These are phyloP conservation scores for Parachlorella kessleri DNA, from an alignment of 139 green algal species.

Conservation along the genomic window DNA sequence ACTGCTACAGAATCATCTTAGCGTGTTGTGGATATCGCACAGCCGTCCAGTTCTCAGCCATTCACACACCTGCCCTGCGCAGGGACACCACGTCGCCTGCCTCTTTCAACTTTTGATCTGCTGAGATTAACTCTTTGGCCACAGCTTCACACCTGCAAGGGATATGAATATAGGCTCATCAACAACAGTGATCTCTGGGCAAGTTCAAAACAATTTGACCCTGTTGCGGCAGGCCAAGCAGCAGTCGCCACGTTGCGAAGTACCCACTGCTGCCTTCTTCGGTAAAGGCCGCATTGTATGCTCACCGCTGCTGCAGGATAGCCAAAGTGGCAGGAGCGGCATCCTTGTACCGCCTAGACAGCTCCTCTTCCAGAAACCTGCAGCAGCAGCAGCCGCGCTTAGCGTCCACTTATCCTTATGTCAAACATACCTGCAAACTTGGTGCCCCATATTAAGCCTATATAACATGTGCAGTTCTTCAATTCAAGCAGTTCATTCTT, in stretches of 20 bases:
- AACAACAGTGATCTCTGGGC: no score
- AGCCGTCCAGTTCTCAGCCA: no score
- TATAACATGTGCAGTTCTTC: neutral
- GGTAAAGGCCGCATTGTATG: no score
- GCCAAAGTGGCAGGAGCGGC: slow-evolving; percentile 83
- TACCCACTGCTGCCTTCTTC: no score
- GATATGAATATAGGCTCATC: no score
- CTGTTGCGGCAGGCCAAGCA: no score
- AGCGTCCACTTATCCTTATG: neutral
- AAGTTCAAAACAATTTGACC: no score
- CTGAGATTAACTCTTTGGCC: slow-evolving; percentile 65
- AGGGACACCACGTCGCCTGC: slow-evolving; percentile 78
- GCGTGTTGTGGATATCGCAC: no score
- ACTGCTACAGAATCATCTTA: no score
- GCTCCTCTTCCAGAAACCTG: slow-evolving; percentile 88
- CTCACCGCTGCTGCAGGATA: slow-evolving; percentile 85
- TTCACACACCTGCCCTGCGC: slow-evolving; percentile 43
- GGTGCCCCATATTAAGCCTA: neutral
- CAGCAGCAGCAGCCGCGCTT: neutral
- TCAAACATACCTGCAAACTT: neutral
- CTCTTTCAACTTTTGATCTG: slow-evolving; percentile 62
- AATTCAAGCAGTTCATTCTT: neutral
- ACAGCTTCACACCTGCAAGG: slow-evolving; percentile 71
- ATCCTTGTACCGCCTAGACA: slow-evolving; percentile 81
- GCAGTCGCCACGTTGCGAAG: no score